phyloP scores from a whole-genome alignment of 1,139 yeast species.

The Hemisphaericaspora xylanilytica region DNA sequence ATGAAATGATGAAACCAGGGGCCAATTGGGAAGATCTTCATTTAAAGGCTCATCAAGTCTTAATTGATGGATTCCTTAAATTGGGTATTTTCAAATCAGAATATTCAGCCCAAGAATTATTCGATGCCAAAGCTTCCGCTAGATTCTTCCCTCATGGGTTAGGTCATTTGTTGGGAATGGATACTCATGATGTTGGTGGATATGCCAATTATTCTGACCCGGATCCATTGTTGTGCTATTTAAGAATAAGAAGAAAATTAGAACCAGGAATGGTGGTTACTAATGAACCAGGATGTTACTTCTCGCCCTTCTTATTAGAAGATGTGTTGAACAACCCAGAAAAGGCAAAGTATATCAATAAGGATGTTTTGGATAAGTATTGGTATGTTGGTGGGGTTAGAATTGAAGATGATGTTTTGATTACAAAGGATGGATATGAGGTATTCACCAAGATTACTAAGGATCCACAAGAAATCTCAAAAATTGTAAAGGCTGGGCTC shows the following conservation, averaged over 20 bases:
- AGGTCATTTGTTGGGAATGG: slow-evolving; percentile 92
- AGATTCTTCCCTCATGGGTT: slow-evolving; percentile 93
- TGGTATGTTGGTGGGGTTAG: slow-evolving; percentile 94
- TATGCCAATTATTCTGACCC: slow-evolving; percentile 79
- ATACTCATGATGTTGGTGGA: slow-evolving; percentile 95
- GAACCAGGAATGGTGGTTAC: slow-evolving; percentile 83
- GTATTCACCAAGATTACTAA: slow-evolving; percentile 80
- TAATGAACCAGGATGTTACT: slow-evolving; percentile 93
- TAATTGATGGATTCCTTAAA: slow-evolving; percentile 67
- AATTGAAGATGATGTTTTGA: slow-evolving; percentile 87
- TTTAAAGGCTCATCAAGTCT: slow-evolving; percentile 68
- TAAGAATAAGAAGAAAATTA: slow-evolving; percentile 76
- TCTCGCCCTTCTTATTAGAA: slow-evolving; percentile 76
- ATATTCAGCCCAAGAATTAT: slow-evolving; percentile 62
- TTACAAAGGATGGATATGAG: slow-evolving; percentile 74
- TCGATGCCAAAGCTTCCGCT: slow-evolving; percentile 65
- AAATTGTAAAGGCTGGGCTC: slow-evolving; percentile 71
- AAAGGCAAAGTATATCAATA: slow-evolving; percentile 60
- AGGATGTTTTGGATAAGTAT: slow-evolving; percentile 67
- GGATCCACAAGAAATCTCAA: slow-evolving; percentile 77
- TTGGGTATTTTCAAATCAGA: slow-evolving; percentile 74
- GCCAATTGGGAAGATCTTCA: slow-evolving; percentile 85
- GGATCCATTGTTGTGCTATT: slow-evolving; percentile 68
- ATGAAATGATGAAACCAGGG: slow-evolving; percentile 76
- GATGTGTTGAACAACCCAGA: slow-evolving; percentile 58